phyloP scores from a whole-genome alignment of 2,329 filamentous ascomycete genomes.

The Cladosporium velox region DNA sequence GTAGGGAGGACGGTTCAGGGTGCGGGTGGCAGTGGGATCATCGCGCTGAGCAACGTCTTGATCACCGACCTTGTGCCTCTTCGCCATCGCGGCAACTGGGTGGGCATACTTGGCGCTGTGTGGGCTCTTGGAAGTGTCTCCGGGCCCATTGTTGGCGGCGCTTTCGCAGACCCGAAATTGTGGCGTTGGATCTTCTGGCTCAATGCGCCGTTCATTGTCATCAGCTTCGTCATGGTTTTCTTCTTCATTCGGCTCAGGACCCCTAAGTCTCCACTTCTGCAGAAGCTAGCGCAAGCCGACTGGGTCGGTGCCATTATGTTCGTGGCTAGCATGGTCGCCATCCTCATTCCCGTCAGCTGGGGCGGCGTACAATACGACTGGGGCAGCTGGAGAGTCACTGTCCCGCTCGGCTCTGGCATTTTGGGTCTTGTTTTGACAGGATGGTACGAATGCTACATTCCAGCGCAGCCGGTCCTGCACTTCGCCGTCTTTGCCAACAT shows the following conservation, averaged over 20 bases:
- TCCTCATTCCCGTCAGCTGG: background rate
- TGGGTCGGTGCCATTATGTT: background rate
- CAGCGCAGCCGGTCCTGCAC: constrained; percentile 33
- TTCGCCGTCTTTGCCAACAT: constrained; percentile 36
- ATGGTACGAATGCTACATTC: constrained; percentile 30
- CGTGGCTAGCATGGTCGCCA: background rate
- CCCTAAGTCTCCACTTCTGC: background rate
- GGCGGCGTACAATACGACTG: constrained; percentile 26
- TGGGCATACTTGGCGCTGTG: constrained; percentile 29
- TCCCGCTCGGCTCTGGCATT: constrained; percentile 39
- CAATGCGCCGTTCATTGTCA: background rate
- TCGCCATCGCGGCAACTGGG: constrained; percentile 28
- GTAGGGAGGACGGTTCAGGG: constrained; percentile 50
- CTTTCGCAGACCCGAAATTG: constrained; percentile 5
- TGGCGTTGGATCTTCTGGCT: constrained; percentile 11
- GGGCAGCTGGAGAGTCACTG: constrained; percentile 39
- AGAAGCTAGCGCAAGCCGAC: background rate
- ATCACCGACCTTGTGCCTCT: constrained; percentile 44
- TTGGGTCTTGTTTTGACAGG: constrained; percentile 33
- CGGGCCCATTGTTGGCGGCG: constrained; percentile 40
- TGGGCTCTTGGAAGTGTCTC: constrained; percentile 40
- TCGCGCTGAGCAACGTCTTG: constrained; percentile 46
- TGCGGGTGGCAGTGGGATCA: constrained; percentile 49
- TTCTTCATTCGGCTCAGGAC: background rate
- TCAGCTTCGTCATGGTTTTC: background rate